These are phyloP conservation scores for Fraxinus floribunda DNA, from an alignment of 305 asterid genomes.

Conservation along the genomic window DNA sequence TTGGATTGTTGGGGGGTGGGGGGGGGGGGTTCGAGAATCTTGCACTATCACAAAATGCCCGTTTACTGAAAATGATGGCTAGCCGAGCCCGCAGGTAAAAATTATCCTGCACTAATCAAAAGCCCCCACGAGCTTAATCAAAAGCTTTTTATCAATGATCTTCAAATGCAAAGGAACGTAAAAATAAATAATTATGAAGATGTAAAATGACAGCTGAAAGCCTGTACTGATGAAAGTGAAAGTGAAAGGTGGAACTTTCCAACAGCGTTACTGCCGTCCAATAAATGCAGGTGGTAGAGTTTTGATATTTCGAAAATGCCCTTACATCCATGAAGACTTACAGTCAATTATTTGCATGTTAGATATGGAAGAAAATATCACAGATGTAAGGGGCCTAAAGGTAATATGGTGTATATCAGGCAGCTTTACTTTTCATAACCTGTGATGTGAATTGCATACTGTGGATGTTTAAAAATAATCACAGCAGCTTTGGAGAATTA, in stretches of 20 bases:
- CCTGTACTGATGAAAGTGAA: conserved; percentile 29
- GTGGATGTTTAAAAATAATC: neutral
- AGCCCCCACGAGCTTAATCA: conserved; percentile 46
- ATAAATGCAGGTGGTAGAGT: conserved; percentile 25
- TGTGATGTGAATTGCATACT: neutral
- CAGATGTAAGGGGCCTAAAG: conserved; percentile 16
- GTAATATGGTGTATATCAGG: conserved; percentile 13
- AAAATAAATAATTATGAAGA: conserved; percentile 32
- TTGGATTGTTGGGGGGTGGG: conserved; percentile 22
- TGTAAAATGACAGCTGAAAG: conserved; percentile 21
- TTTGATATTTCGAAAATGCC: conserved; percentile 25
- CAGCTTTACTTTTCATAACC: conserved; percentile 32
- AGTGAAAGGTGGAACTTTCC: conserved; percentile 55
- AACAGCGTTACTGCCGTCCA: conserved; percentile 21
- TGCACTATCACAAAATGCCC: conserved; percentile 57
- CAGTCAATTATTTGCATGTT: neutral
- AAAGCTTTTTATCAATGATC: conserved; percentile 28
- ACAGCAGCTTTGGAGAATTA: neutral
- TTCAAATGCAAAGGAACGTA: conserved; percentile 19
- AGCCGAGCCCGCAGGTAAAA: conserved; percentile 30
- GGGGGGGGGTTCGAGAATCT: conserved; percentile 48
- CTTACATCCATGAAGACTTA: neutral
- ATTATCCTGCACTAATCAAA: conserved; percentile 27
- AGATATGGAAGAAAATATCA: neutral
- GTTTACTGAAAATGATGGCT: conserved; percentile 36